Base-by-base conservation (phyloP, 2,329 filamentous ascomycete genomes). In the Aaosphaeria arxii region DNA sequence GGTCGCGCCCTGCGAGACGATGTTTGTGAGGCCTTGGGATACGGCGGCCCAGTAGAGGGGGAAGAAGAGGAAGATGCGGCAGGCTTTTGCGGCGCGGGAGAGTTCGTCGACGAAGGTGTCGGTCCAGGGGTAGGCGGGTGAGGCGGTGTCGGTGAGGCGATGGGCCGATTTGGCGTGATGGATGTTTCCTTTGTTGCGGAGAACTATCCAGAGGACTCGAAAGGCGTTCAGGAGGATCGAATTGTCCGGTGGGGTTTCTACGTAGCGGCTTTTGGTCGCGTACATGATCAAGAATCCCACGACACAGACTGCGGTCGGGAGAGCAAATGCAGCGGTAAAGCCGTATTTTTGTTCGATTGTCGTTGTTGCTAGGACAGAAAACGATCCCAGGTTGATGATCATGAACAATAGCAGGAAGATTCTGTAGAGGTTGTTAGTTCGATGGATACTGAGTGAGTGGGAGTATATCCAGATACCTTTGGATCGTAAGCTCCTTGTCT, bases 281-380 rank as follows among this genome's bases (percentile, higher is more conserved):
- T 81, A 50, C 4, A 84, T 73, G 44, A 85, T 74, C 39, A 79
- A 62, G 29, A 85, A 78, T 24, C 17, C 17, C 11, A 86, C 64
- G 47, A 80, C 71, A 71, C 89, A 88, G 70, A 86, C 80, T 33
- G 88, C 85, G 64, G 87, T 89, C 45, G 78, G 77, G 42, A 87
- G 78, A 4, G 89, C 83, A 58, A 78, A 90, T 1, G 86, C 80
- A 9, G 88, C 76, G 82, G 83, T 90, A 75, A 88, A 91, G 7
- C 87, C 86, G 40, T 88, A 80, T 33, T 64, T 68, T 46, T 66
- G 60, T 46, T 71, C 66, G 67, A 71, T 71, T 7, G 59, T 58
- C 11, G 71, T 43, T 29, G 67, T 67, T 30, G 64, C 65, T 6
- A 36, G 33, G 33, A 36, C 13, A 9, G 64, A 57, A 17, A 70